phyloP scores from a whole-genome alignment of 148 eudicot species.

The Cornus controversa region DNA sequence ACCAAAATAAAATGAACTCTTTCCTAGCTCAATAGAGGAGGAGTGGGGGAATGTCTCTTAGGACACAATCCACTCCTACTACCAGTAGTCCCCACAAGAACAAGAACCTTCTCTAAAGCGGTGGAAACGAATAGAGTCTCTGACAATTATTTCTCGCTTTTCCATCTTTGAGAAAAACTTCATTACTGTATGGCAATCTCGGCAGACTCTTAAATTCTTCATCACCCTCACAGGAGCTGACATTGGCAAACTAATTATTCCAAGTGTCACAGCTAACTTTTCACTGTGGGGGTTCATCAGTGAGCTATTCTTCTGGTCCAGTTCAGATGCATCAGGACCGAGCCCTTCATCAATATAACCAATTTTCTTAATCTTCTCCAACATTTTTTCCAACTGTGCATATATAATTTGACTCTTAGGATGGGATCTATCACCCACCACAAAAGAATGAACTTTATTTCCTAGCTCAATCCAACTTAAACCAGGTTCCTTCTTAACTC shows the following conservation, averaged over 20 bases:
- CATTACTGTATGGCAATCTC: constrained; percentile 30
- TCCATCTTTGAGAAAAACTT: constrained; percentile 27
- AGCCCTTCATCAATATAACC: constrained; percentile 15
- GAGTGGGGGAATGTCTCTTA: too few relatives aligned
- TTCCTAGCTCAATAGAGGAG: not conserved
- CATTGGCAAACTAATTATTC: constrained; percentile 27
- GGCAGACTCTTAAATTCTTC: constrained; percentile 35
- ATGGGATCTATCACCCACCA: constrained; percentile 24
- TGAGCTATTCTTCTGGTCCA: constrained; percentile 5
- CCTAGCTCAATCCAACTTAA: constrained; percentile 34
- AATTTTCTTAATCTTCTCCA: constrained; percentile 11
- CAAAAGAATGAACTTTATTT: constrained; percentile 26
- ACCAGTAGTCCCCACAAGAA: constrained; percentile 39
- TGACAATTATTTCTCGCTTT: constrained; percentile 19
- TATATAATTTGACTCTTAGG: constrained; percentile 26
- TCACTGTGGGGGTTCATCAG: constrained; percentile 29
- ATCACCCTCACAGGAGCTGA: constrained; percentile 22
- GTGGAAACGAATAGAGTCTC: constrained; percentile 35
- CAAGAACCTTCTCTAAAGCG: constrained; percentile 27
- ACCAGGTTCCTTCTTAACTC: constrained; percentile 36
- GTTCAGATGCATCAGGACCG: constrained; percentile 11
- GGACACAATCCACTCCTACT: not conserved
- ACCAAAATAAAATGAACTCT: not conserved
- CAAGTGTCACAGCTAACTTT: constrained; percentile 33
- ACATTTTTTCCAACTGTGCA: constrained; percentile 19